Base-by-base conservation (phyloP, 768 basidiomycete species). In the Chiua virens region DNA sequence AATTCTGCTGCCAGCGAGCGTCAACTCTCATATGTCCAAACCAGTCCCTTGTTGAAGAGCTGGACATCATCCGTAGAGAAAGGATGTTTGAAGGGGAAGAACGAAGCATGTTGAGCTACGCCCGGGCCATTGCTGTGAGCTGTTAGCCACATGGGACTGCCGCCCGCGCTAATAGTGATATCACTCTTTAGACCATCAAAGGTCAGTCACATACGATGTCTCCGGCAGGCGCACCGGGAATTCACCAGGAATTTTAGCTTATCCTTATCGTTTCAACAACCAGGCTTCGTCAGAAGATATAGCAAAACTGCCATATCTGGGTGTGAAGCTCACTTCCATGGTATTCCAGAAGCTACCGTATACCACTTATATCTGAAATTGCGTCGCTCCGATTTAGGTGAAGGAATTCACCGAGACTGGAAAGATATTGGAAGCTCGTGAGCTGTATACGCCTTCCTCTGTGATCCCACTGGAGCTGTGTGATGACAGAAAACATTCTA, bases 11-110 rank as follows among this genome's bases (percentile, higher is more conserved):
- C 58, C 68, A 75, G 45, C 78, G 90, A 32, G 73, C 79, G 0
- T 83, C 83, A 4, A 87, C 87, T 1, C 72, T 92, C 34, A 64
- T 79, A 3, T 92, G 86, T 56, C 75, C 77, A 0, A 92, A 92
- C 56, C 86, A 91, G 63, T 69, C 54, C 0, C 75, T 92, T 5
- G 77, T 77, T 5, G 55, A 67, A n/a, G 79, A 85, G 57, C 67
- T 92, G 13, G 77, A 75, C 25, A 67, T 86, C 17, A 76, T 92
- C 27, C 76, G 78, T 17, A 76, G 72, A 32, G 72, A 76, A 22
- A 75, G 90, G 40, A 73, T 80, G 41, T 69, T 89, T 2, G 90
- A 92, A 61, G 83, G 86, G 13, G 78, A 87, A 45, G 74, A 77
- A 20, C 72, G 80, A 25, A 89, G 86, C 58, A 81, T 84, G 36